phyloP scores from a whole-genome alignment of 345 rosid genomes.

The Heritiera littoralis region DNA sequence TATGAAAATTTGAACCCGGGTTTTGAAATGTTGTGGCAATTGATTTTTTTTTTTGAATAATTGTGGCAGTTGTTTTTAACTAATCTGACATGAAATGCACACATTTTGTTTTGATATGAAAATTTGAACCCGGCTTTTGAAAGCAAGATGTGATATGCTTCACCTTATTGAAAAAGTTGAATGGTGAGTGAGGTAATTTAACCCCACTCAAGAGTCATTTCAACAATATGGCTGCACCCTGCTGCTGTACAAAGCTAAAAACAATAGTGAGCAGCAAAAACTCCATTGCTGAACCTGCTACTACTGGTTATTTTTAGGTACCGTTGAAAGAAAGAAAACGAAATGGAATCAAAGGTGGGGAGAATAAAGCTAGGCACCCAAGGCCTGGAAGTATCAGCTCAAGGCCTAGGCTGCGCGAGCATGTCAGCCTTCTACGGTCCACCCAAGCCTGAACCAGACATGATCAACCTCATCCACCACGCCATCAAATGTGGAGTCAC shows the following conservation, averaged over 20 bases:
- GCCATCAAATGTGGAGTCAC: slow-evolving; percentile 50
- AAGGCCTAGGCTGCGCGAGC: slow-evolving; percentile 56
- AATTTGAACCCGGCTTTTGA: not conserved
- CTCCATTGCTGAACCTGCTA: not conserved
- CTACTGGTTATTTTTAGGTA: too few relatives aligned
- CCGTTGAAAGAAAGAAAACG: not conserved
- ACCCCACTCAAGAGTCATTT: not conserved
- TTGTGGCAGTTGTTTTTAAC: too few relatives aligned
- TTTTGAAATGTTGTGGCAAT: not conserved
- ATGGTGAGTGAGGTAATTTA: not conserved
- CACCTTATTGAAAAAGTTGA: not conserved
- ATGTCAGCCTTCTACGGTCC: slow-evolving; percentile 53
- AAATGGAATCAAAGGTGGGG: slow-evolving; percentile 11
- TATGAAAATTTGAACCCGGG: not conserved
- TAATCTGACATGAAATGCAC: too few relatives aligned
- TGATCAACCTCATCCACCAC: slow-evolving; percentile 55
- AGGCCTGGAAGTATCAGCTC: slow-evolving; percentile 54
- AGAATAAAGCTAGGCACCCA: slow-evolving; percentile 54
- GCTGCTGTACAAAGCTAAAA: not conserved
- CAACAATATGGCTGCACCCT: not conserved
- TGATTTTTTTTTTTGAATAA: not conserved
- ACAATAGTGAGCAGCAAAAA: not conserved
- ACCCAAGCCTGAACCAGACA: slow-evolving; percentile 47
- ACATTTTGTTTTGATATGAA: too few relatives aligned
- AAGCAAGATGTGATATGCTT: not conserved